phyloP scores from a whole-genome alignment of 1,284 basidiomycete species.

The Tranzscheliella williamsii region DNA sequence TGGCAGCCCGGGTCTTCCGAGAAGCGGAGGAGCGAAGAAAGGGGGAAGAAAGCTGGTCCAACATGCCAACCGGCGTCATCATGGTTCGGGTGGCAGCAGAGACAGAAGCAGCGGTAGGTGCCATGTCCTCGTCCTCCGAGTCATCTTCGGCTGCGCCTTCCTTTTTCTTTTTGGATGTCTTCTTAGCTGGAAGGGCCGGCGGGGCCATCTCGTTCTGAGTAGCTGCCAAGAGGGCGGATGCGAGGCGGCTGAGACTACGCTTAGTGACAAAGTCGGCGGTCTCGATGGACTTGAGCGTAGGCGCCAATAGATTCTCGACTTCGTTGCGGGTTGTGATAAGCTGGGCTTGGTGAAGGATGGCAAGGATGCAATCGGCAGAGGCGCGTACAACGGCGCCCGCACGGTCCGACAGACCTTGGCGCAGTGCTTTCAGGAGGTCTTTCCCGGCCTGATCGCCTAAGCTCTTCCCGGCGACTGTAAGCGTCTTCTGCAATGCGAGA shows the following conservation, averaged over 20 bases:
- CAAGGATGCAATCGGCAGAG: constrained; percentile 68
- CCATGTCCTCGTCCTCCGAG: constrained; percentile 65
- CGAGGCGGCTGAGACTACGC: constrained; percentile 74
- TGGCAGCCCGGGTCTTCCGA: constrained; percentile 77
- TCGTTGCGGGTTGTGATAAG: constrained; percentile 67
- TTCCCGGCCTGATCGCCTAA: constrained; percentile 77
- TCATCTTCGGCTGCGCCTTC: constrained; percentile 11
- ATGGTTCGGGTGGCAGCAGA: constrained; percentile 73
- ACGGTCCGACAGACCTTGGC: constrained; percentile 77
- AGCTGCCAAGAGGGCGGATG: constrained; percentile 79
- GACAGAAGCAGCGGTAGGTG: constrained; percentile 55
- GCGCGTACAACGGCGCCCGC: constrained; percentile 83
- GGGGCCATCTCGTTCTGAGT: constrained; percentile 75
- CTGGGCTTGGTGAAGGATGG: constrained; percentile 52
- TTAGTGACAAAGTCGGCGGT: constrained; percentile 78
- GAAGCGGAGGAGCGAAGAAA: constrained; percentile 73
- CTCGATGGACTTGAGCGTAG: constrained; percentile 78
- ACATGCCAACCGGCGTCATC: constrained; percentile 78
- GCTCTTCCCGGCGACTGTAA: constrained; percentile 77
- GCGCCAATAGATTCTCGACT: constrained; percentile 73
- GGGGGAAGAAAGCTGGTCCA: constrained; percentile 73
- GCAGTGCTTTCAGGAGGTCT: constrained; percentile 84
- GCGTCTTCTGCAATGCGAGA: constrained; percentile 73
- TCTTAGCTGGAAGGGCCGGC: constrained; percentile 51
- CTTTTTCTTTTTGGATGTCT: constrained; percentile 67